Base-by-base conservation (phyloP, 1,139 yeast genomes). In the Ashbya aceris region DNA sequence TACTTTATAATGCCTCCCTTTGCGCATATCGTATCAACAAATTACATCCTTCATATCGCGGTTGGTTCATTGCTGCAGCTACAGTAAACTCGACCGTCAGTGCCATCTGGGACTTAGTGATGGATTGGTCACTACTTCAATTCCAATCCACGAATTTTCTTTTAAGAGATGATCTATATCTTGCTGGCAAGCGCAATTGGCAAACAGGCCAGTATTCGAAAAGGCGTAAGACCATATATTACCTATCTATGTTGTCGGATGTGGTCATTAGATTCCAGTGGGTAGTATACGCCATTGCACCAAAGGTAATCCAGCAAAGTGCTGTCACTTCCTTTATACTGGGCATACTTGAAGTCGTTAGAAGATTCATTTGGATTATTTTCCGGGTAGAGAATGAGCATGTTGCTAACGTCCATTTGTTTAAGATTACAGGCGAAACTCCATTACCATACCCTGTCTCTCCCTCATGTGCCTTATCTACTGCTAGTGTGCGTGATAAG, bases 321-420 rank as follows among this genome's bases (percentile, higher is more conserved):
- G 95, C 96, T 0, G 76, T 77, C n/a, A 82, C 95, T 1, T 82
- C 95, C 57, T 89, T 89, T 55, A 70, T 76, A 43, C 77, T 91
- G 39, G 95, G 95, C 0, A 51, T 84, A 12, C 85, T 93, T 0
- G 99, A 91, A 61, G 64, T 86, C 2, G 26, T 83, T 2, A 71
- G 98, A 56, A 71, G 98, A 55, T 81, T 85, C 49, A 67, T 89
- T 14, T 91, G 99, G 98, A 71, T 83, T 7, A 74, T 83, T 44
- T 82, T 91, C 67, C 79, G 98, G 66, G 83, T 91, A 73, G 98
- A 91, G 56, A 91, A 91, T 62, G 97, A 91, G 63, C 98, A 93
- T 63, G 79, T 87, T 37, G 81, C 96, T 1, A 91, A 91, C 59
- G 95, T 87, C 9, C 77, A 76, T 41, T 67, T 85, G 38, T 84